Base-by-base conservation (phyloP, 768 basidiomycete genomes). In the Steccherinum ochraceum region DNA sequence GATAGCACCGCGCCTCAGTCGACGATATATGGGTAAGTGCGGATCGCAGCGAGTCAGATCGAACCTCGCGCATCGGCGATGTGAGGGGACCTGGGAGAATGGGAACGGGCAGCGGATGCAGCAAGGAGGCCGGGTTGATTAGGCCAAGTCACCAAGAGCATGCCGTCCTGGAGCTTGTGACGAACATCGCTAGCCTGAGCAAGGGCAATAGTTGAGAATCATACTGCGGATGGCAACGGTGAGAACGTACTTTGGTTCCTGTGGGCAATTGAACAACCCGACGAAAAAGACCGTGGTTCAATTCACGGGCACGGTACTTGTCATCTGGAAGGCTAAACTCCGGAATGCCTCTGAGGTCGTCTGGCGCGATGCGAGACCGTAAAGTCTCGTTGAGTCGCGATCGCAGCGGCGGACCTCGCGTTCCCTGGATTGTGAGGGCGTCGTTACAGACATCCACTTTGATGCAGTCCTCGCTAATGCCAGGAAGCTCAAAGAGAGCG, bases 91-190 rank as follows among this genome's bases (percentile, higher is more conserved):
- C n/a, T n/a, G n/a, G n/a, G n/a, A n/a, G n/a, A n/a, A n/a, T n/a
- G n/a, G n/a, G n/a, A n/a, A n/a, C n/a, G n/a, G n/a, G n/a, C n/a
- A n/a, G n/a, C n/a, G n/a, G n/a, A n/a, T n/a, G n/a, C n/a, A n/a
- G n/a, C n/a, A n/a, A n/a, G n/a, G n/a, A n/a, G n/a, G n/a, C n/a
- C n/a, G n/a, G n/a, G n/a, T n/a, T n/a, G n/a, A n/a, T n/a, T n/a
- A n/a, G n/a, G 72, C 72, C 72, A 74, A 5, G 71, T 67, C 25
- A 74, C 35, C 1, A 68, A 52, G 13, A 74, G 62, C 35, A 74
- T 61, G 7, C 30, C 30, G 16, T 35, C 30, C 30, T 35, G 7
- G 30, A 35, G 30, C 16, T 35, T 16, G 16, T 35, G 30, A 7
- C 30, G 30, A 7, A 35, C 30, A 16, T 35, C 30, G 16, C 30